These are phyloP conservation scores for Mercurialis annua DNA, from an alignment of 345 rosid species.

Conservation along the genomic window DNA sequence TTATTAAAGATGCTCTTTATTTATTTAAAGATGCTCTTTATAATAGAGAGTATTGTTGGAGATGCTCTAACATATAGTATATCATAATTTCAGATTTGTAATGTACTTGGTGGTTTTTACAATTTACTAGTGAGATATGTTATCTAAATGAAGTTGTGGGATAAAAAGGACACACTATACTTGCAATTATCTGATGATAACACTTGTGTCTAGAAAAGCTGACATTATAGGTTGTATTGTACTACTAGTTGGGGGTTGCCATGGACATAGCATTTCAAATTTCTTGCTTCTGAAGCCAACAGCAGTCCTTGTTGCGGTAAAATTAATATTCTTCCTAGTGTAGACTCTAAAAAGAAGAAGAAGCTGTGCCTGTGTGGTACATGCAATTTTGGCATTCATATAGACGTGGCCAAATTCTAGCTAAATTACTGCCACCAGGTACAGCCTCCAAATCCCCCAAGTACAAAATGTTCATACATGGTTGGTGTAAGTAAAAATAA, in stretches of 20 bases:
- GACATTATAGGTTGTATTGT: conserved; percentile 16
- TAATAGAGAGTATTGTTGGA: too few species aligned
- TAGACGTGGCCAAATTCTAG: neutral
- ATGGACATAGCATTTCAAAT: neutral
- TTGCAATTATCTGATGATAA: conserved; percentile 13
- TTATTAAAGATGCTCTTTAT: too few species aligned
- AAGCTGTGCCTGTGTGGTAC: neutral
- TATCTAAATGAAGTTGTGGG: neutral
- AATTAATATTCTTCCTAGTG: neutral
- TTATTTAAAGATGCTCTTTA: too few species aligned
- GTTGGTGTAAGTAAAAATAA: neutral
- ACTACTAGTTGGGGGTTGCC: neutral
- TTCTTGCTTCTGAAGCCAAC: neutral
- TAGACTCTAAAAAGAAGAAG: neutral
- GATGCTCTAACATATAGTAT: too few species aligned
- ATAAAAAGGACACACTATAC: conserved; percentile 5
- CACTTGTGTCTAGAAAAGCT: conserved; percentile 4
- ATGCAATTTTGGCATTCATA: neutral
- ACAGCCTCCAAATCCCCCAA: neutral
- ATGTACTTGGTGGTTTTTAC: neutral
- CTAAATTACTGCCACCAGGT: neutral
- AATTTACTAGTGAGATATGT: neutral
- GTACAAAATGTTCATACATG: neutral
- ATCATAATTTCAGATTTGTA: neutral
- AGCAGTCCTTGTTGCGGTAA: neutral